Evolutionary conservation across 768 basidiomycete genomes (phyloP).

Genomic region (Russula virescens): DNA sequence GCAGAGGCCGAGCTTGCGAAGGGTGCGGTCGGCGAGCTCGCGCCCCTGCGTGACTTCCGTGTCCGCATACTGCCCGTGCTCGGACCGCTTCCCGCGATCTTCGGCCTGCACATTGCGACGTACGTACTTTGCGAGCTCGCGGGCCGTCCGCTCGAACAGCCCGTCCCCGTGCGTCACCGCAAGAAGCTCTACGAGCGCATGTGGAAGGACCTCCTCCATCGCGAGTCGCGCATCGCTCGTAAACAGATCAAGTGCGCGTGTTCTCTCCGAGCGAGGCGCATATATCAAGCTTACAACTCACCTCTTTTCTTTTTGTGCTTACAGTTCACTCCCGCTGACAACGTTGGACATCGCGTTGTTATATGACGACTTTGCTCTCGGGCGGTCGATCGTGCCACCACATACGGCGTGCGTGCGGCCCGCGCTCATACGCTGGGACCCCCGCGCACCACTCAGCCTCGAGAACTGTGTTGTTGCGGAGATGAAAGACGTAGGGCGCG

Average conservation of each 20-base stretch:
- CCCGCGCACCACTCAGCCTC: conserved; percentile 50
- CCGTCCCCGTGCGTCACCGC: conserved; percentile 80
- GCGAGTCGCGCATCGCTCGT: conserved; percentile 66
- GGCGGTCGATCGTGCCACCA: conserved; percentile 74
- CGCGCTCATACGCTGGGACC: conserved; percentile 78
- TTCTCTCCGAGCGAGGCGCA: neutral
- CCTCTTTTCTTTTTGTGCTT: neutral
- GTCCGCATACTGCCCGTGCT: conserved; percentile 92
- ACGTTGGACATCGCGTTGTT: conserved; percentile 79
- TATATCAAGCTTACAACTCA: neutral
- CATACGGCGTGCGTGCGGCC: conserved; percentile 68
- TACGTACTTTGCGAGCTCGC: conserved; percentile 86
- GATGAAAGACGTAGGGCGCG: conserved; percentile 62
- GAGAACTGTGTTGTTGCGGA: conserved; percentile 89
- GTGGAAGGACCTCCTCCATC: conserved; percentile 64
- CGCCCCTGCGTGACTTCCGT: conserved; percentile 87
- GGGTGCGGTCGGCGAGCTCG: conserved; percentile 83
- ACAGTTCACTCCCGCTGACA: conserved; percentile 69
- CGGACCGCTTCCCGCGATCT: conserved; percentile 82
- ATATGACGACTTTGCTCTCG: conserved; percentile 83
- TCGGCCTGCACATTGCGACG: conserved; percentile 85
- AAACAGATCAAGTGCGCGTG: conserved; percentile 47
- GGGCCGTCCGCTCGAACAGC: conserved; percentile 75
- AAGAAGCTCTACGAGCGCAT: conserved; percentile 79
- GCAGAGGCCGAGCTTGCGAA: conserved; percentile 89